Evolutionary conservation across 2,329 filamentous ascomycete species (phyloP).

Genomic region (Verticillium tricorpus): DNA sequence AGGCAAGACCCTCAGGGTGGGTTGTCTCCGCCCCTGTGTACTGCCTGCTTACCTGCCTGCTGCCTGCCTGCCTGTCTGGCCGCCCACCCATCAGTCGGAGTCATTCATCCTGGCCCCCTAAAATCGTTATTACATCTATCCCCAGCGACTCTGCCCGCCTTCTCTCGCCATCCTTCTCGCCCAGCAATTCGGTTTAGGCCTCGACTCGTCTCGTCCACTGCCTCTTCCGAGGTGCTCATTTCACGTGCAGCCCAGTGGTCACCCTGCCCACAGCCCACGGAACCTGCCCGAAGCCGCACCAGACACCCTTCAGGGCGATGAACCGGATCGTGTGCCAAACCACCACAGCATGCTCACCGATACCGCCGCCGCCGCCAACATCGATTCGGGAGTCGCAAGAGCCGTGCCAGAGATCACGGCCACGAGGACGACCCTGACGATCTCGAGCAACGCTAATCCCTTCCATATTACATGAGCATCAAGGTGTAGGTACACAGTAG

Average conservation of each 20-base stretch:
- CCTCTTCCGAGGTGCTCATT: not conserved
- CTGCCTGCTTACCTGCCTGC: not conserved
- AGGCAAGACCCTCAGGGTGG: too few relatives aligned
- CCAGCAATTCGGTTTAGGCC: not conserved
- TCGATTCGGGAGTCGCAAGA: not conserved
- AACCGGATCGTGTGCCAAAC: too few relatives aligned
- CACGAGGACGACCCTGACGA: not conserved
- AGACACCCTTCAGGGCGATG: not conserved
- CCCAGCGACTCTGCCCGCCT: too few relatives aligned
- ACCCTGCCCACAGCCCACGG: not conserved
- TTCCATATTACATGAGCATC: not conserved
- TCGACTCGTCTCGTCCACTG: not conserved
- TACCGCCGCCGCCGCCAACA: too few relatives aligned
- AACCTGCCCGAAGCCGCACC: not conserved
- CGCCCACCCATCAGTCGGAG: not conserved
- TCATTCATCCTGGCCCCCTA: not conserved
- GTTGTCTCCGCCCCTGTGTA: too few relatives aligned
- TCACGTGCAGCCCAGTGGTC: not conserved
- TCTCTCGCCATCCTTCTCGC: not conserved
- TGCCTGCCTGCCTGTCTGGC: too few relatives aligned
- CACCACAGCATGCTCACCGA: not conserved
- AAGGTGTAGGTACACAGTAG: not conserved
- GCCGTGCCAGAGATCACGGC: not conserved
- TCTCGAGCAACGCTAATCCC: not conserved
- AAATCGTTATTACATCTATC: too few relatives aligned